These are phyloP conservation scores for Parasarocladium wereldwijsianum DNA, from an alignment of 2,329 filamentous ascomycete genomes.

Conservation along the genomic window DNA sequence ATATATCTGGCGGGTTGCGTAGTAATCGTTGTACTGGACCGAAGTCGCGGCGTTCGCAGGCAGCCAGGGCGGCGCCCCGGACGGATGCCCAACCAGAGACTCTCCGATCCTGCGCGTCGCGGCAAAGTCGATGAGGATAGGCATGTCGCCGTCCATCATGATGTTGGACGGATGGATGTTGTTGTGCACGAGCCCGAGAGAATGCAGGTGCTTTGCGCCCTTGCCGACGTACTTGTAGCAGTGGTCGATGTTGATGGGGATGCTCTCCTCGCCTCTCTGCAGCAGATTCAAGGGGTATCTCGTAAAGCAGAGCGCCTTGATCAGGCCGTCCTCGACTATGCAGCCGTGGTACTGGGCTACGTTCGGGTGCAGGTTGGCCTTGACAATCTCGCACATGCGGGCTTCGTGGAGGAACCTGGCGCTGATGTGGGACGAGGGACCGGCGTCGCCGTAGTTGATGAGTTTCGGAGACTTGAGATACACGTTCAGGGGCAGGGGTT, in stretches of 20 bases:
- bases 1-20: constrained; percentile 3
- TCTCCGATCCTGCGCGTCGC: constrained; percentile 7
- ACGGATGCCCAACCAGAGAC: not conserved
- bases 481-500: constrained; percentile 3
- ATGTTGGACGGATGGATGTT: constrained; percentile 18
- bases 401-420: not conserved
- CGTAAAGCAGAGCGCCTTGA: constrained; percentile 2
- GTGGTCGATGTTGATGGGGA: constrained; percentile 2
- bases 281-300: constrained; percentile 1
- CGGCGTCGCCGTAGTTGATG: constrained; percentile 1
- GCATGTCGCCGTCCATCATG: constrained; percentile 15
- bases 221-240: constrained; percentile 5
- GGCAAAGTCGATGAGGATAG: constrained; percentile 20
- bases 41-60: constrained; percentile 1
- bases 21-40: constrained; percentile 2
- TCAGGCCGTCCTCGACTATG: constrained; percentile 2
- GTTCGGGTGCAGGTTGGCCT: constrained; percentile 1
- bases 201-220: constrained; percentile 17
- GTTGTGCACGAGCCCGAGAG: constrained; percentile 18
- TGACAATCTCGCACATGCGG: constrained; percentile 1
- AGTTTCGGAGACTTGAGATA: constrained; percentile 2
- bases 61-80: constrained; percentile 1
- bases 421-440: not conserved
- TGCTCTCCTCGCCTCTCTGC: constrained; percentile 1
- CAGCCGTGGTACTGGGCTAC: constrained; percentile 3